Percentiles rank a stretch among this genome's conserved stretches.
These are phyloP conservation scores for Aspergillus bridgeri DNA, from an alignment of 495 filamentous ascomycete species.

Conservation along the genomic window DNA sequence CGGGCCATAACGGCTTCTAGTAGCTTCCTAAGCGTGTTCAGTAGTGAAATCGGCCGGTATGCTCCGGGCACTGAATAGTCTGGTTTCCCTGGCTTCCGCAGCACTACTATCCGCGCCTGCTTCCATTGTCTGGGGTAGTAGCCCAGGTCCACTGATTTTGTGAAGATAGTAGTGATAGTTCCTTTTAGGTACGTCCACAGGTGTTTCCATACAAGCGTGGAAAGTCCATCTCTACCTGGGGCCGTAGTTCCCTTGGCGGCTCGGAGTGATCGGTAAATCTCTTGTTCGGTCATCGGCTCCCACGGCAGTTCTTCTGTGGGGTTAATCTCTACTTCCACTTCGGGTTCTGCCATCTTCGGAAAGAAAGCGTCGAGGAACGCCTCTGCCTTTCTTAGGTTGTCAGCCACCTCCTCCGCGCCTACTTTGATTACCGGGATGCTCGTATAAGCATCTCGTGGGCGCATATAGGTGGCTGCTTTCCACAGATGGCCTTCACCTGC, in stretches of 20 bases:
- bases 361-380: conserved; percentile 29
- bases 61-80: conserved; percentile 21
- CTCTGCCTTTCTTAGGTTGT: conserved; percentile 24
- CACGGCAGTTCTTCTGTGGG: conserved; percentile 15
- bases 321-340: not conserved
- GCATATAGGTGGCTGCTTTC: conserved; percentile 27
- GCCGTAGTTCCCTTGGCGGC: conserved; percentile 21
- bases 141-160: conserved; percentile 17
- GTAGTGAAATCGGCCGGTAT: conserved; percentile 27
- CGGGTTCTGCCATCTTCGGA: conserved; percentile 12
- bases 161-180: conserved; percentile 20
- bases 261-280: conserved; percentile 23
- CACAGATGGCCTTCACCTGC: conserved; percentile 19
- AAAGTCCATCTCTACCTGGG: conserved; percentile 23
- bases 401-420: conserved; percentile 7
- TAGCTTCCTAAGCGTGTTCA: conserved; percentile 28
- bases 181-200: conserved; percentile 17
- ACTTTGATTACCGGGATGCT: conserved; percentile 17
- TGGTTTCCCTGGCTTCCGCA: conserved; percentile 23
- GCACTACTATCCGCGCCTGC: too few relatives aligned
- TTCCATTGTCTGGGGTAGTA: conserved; percentile 22
- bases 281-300: conserved; percentile 23
- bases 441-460: conserved; percentile 19
- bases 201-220: conserved; percentile 23
- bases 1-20: conserved; percentile 24